Evolutionary conservation across 257 asterid genomes (phyloP), one percentile per base, ranked within the genome.

Genomic region (Rauvolfia tetraphylla): DNA sequence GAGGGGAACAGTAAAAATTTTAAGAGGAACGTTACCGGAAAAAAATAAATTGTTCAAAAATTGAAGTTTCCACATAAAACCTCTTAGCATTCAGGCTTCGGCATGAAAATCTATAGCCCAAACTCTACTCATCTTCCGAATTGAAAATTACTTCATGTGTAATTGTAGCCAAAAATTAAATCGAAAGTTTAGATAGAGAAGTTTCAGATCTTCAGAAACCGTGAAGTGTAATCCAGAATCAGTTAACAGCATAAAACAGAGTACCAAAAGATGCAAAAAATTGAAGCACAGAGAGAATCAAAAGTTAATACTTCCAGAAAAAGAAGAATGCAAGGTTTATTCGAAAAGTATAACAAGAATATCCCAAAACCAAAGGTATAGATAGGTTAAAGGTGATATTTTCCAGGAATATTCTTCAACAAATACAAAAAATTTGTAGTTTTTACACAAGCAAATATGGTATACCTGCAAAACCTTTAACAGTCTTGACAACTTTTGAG

Each of bases 391-490:
- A 23, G 4, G 41, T 13, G 54, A 65, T 22, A 0, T 23, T 58
- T 17, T 38, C n/a, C 22, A 29, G 34, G 34, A 59, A 18, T 62
- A 27, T 63, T 22, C 22, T 17, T 27, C 4, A 23, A 49, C 5
- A 31, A 34, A n/a, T 42, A 34, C 3, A 23, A 62, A 68, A 63
- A 27, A 1, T 23, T 12, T 10, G 18, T 2, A 66, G 17, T 4
- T 13, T 23, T 51, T 23, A 27, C n/a, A 66, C 61, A 41, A 49
- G 49, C 9, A 36, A 29, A 46, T 14, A 71, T 13, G 7, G 11
- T 23, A n/a, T 84, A 93, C 98, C 98, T 34, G 85, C 85, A 23
- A 86, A 77, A 12, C 88, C 81, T 72, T 90, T 90, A 72, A 90
- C 82, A 78, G 39, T 39, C 38, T 85, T 92, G 29, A 86, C 48